Base-by-base conservation (phyloP, 2,329 filamentous ascomycete genomes). In the Aureobasidium mangrovei region DNA sequence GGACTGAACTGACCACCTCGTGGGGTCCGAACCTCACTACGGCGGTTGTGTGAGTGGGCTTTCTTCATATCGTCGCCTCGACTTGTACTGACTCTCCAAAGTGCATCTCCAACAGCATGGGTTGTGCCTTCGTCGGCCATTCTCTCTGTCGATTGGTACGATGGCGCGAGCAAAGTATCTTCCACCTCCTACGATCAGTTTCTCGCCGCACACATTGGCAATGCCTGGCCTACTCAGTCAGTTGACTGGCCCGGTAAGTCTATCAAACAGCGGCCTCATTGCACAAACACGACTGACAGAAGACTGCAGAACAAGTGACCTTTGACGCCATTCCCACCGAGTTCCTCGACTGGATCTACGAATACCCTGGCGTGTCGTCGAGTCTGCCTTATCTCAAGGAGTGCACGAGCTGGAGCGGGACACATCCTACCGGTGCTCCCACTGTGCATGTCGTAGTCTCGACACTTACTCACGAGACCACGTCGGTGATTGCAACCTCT, bases 201-300 rank as follows among this genome's bases (percentile, higher is more conserved):
- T 2, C 36, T 35, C 18, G 26, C 9, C 7, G 43, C 4, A 27
- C 36, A 39, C 1, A 47, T 35, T 8, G 47, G 47, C 2, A 38
- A 38, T 8, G 3, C 35, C 4, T 52, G 47, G 47, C 12, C 9
- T 1, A 35, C 38, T 2, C 27, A 35, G 2, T 24, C 18, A 3
- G 39, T 52, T 7, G 38, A 42, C 18, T 52, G 47, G 47, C 47
- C 47, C 33, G 40, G 46, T 49, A 41, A 3, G 46, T 49, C n/a
- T 42, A 4, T 24, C 3, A 3, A 9, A 2, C 18, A 6, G 12
- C 36, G 8, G 8, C 9, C 18, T 36, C 8, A 7, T 4, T 28
- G 7, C 8, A n/a, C 7, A 4, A 32, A 38, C 3, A 47, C 7
- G 6, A 18, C 24, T 2, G 2, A 8, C n/a, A 12, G 8, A 7